These are phyloP conservation scores for Colletotrichum liaoningense DNA, from an alignment of 2,329 filamentous ascomycete species.

Conservation along the genomic window DNA sequence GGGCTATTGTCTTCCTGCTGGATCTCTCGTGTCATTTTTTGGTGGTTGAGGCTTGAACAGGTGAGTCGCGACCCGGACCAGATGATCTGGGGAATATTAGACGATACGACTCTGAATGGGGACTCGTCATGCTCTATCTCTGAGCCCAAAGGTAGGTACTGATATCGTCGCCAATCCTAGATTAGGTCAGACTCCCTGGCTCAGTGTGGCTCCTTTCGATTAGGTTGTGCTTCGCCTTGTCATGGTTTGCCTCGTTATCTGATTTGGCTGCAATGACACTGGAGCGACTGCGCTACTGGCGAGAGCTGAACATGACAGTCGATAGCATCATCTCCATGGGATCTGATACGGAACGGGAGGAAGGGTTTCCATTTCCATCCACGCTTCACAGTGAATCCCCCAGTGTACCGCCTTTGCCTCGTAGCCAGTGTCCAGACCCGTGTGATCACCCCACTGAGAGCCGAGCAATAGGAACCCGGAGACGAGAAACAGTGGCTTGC, in stretches of 20 bases:
- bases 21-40: constrained; percentile 5
- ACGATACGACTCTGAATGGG: constrained; percentile 29
- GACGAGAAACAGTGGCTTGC: constrained; percentile 36
- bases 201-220: constrained; percentile 6
- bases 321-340: constrained; percentile 1
- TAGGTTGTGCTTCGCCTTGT: constrained; percentile 2
- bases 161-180: neutral
- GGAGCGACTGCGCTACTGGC: neutral
- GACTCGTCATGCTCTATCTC: constrained; percentile 25
- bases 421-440: constrained; percentile 3
- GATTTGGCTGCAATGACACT: constrained; percentile 8
- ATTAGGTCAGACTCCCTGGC: neutral
- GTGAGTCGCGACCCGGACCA: constrained; percentile 1
- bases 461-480: constrained; percentile 29
- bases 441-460: constrained; percentile 25
- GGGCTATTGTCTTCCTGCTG: constrained; percentile 4
- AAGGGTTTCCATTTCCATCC: neutral
- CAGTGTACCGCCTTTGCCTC: neutral
- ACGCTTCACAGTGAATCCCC: neutral
- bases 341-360: neutral
- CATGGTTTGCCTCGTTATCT: constrained; percentile 14
- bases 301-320: constrained; percentile 5
- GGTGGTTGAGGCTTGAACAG: neutral
- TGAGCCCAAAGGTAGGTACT: constrained; percentile 3
- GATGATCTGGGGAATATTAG: constrained; percentile 27